Evolutionary conservation across 192 early-diverging fungal species (phyloP).

Genomic region (Kappamyces sp.): DNA sequence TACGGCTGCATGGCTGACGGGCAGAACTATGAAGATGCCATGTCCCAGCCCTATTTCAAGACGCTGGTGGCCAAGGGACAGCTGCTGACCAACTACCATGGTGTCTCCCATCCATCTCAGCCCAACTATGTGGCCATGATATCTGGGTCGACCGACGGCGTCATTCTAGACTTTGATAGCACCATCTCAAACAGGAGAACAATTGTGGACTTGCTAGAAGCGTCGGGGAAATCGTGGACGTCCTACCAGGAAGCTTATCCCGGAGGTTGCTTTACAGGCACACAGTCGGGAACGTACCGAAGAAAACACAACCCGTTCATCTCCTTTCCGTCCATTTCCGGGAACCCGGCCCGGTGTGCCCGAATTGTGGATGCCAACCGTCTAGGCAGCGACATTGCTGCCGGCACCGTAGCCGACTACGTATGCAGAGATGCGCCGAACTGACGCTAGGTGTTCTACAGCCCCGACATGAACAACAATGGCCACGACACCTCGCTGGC

Average conservation of each 20-base stretch:
- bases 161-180: conserved; percentile 25
- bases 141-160: conserved; percentile 37
- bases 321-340: conserved; percentile 17
- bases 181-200: not conserved
- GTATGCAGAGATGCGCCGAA: conserved; percentile 7
- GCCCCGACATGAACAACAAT: conserved; percentile 49
- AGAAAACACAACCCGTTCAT: conserved; percentile 35
- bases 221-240: conserved; percentile 54
- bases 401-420: conserved; percentile 36
- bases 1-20: conserved; percentile 8
- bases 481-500: conserved; percentile 47
- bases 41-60: conserved; percentile 27
- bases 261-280: conserved; percentile 36
- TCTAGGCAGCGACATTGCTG: conserved; percentile 41
- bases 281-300: conserved; percentile 11
- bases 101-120: conserved; percentile 47
- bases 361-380: conserved; percentile 46
- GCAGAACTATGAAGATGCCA: conserved; percentile 18
- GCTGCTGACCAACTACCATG: conserved; percentile 36
- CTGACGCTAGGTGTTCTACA: conserved; percentile 37
- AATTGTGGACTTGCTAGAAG: conserved; percentile 53
- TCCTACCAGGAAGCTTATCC: conserved; percentile 60
- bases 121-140: conserved; percentile 57
- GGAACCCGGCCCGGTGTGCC: conserved; percentile 37
- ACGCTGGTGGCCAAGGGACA: not conserved